Conservation (phyloP, 352 stramenopile species). For the Globisporangium paddicum region DNA sequence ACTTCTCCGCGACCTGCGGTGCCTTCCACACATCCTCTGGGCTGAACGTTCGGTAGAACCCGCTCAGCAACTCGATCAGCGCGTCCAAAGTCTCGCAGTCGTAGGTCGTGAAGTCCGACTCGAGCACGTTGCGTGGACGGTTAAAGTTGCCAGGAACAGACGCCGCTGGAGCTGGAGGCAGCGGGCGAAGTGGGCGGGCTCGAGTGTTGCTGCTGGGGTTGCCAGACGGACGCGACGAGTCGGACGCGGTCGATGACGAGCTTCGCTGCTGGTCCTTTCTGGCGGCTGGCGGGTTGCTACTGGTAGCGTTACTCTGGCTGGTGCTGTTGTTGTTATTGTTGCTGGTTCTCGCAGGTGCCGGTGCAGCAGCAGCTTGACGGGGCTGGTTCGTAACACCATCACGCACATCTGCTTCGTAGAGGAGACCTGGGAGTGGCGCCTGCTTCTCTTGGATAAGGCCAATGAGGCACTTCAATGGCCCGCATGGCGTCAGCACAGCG, state of each 20-base stretch:
- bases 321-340: neutral
- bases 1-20: conserved; percentile 74
- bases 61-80: conserved; percentile 49
- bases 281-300: conserved; percentile 3
- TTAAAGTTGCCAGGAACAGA: conserved; percentile 12
- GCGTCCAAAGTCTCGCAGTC: conserved; percentile 77
- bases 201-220: conserved; percentile 16
- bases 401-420: conserved; percentile 94
- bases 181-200: conserved; percentile 12
- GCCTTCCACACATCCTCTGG: conserved; percentile 81
- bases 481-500: conserved; percentile 96
- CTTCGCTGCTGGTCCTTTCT: conserved; percentile 16
- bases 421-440: conserved; percentile 87
- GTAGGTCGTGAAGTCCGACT: conserved; percentile 73
- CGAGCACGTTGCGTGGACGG: conserved; percentile 60
- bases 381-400: conserved; percentile 60
- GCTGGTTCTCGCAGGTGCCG: neutral
- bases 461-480: conserved; percentile 92
- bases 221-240: conserved; percentile 22
- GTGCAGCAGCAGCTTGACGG: conserved; percentile 2
- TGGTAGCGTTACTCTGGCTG: neutral
- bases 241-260: conserved; percentile 35
- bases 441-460: conserved; percentile 92
- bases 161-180: conserved; percentile 12
- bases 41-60: conserved; percentile 79